phyloP scores from a whole-genome alignment of 192 early-diverging fungal species.

The Martensiomyces pterosporus region DNA sequence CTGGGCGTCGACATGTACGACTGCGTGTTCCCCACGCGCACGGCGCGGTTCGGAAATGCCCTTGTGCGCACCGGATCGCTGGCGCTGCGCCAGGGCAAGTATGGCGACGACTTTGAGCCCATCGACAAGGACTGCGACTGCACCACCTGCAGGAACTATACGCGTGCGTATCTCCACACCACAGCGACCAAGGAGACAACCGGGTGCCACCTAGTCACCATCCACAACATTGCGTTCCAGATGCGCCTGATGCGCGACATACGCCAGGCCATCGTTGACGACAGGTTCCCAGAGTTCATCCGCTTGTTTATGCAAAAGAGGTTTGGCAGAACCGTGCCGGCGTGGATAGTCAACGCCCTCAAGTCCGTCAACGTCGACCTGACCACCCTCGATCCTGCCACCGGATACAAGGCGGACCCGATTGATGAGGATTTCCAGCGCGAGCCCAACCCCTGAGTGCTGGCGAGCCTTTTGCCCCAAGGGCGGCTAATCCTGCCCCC shows the following conservation, averaged over 20 bases:
- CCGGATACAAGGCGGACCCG: constrained; percentile 31
- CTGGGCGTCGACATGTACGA: constrained; percentile 90
- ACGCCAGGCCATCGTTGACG: constrained; percentile 63
- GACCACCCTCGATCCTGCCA: constrained; percentile 17
- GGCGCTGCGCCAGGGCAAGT: constrained; percentile 59
- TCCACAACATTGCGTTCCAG: constrained; percentile 85
- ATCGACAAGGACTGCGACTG: constrained; percentile 78
- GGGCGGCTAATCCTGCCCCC: too few relatives aligned
- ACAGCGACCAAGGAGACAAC: constrained; percentile 71
- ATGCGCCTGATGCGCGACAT: constrained; percentile 78
- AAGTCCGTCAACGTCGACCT: constrained; percentile 66
- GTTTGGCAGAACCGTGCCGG: constrained; percentile 61
- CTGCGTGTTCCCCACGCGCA: constrained; percentile 86
- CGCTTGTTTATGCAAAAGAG: constrained; percentile 63
- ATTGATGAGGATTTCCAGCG: constrained; percentile 41
- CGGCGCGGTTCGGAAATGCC: constrained; percentile 85
- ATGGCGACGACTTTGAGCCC: constrained; percentile 60
- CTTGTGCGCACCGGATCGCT: constrained; percentile 69
- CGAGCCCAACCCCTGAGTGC: constrained; percentile 29
- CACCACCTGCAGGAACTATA: constrained; percentile 68
- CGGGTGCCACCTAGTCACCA: constrained; percentile 73
- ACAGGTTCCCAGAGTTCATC: constrained; percentile 66
- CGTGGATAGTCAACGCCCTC: constrained; percentile 70
- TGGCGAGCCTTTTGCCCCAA: too few relatives aligned
- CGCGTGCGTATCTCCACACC: constrained; percentile 67